Percentiles rank a stretch among this genome's conserved stretches.
Evolutionary conservation across 2,329 filamentous ascomycete genomes (phyloP).

Genomic region (Sodiomyces alkalinus): DNA sequence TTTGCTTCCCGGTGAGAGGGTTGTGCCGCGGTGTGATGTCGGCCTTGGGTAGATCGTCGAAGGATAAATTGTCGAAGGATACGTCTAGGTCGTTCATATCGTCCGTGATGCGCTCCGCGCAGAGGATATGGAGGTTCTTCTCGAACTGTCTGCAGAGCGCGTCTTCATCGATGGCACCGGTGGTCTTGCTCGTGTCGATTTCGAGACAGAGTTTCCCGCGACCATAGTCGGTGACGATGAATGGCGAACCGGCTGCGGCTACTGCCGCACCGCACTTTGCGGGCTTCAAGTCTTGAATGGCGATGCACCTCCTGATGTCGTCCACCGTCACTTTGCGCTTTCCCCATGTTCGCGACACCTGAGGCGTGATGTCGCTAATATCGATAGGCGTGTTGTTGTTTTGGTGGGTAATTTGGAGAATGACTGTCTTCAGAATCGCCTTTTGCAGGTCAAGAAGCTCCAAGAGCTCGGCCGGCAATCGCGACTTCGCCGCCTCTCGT

Average conservation of each 20-base stretch:
- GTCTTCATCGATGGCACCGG: conserved; percentile 30
- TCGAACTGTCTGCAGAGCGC: conserved; percentile 39
- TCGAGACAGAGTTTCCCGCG: conserved; percentile 43
- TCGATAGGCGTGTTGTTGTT: conserved; percentile 48
- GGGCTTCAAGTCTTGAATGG: conserved; percentile 36
- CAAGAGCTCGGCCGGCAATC: conserved; percentile 35
- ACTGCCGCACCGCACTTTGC: conserved; percentile 10
- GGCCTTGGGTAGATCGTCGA: conserved; percentile 34
- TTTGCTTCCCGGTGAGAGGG: conserved; percentile 26
- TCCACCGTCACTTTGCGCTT: conserved; percentile 50
- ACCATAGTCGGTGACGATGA: conserved; percentile 36
- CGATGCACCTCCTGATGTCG: conserved; percentile 52
- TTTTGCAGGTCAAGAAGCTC: conserved; percentile 50
- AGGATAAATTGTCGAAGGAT: conserved; percentile 30
- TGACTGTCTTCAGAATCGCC: conserved; percentile 52
- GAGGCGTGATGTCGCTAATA: conserved; percentile 42
- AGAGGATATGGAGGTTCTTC: conserved; percentile 30
- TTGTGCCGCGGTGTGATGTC: conserved; percentile 36
- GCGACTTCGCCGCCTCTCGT: conserved; percentile 12
- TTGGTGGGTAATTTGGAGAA: conserved; percentile 56
- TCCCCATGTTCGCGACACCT: conserved; percentile 55
- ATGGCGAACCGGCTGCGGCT: conserved; percentile 17
- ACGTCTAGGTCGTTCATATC: conserved; percentile 17
- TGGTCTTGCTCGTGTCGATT: conserved; percentile 22
- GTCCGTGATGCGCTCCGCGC: conserved; percentile 19